phyloP scores from a whole-genome alignment of 257 asterid genomes.

The Solanum megistacrolobum region DNA sequence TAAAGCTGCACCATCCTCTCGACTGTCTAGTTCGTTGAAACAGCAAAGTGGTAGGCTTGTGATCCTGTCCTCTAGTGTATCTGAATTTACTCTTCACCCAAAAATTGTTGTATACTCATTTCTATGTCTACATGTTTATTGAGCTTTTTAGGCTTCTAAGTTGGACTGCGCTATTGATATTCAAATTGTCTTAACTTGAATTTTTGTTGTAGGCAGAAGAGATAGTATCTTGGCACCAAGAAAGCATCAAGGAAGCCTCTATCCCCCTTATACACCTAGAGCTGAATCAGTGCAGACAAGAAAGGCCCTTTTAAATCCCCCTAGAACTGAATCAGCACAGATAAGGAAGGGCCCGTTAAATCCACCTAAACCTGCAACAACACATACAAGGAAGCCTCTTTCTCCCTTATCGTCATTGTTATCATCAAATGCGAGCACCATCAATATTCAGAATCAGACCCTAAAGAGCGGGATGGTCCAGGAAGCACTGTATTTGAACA shows the following conservation, averaged over 20 bases:
- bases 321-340: conserved; percentile 6
- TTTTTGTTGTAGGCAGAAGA: conserved; percentile 37
- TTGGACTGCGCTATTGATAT: background rate
- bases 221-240: conserved; percentile 8
- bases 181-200: background rate
- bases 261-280: background rate
- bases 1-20: conserved; percentile 27
- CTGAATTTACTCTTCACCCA: background rate
- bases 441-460: conserved; percentile 25
- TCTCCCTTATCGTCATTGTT: conserved; percentile 48
- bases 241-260: conserved; percentile 4
- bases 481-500: conserved; percentile 6
- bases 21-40: conserved; percentile 14
- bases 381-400: conserved; percentile 22
- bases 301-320: conserved; percentile 35
- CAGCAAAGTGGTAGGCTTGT: conserved; percentile 14
- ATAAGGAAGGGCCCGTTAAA: conserved; percentile 34
- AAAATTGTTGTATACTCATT: background rate
- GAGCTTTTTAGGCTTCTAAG: background rate
- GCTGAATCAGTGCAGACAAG: conserved; percentile 15
- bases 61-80: background rate
- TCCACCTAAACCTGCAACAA: conserved; percentile 6
- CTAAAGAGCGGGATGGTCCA: conserved; percentile 9
- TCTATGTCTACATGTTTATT: background rate
- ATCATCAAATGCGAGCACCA: conserved; percentile 35